Evolutionary conservation across 2,329 filamentous ascomycete species (phyloP), one percentile per base, ranked within the genome.

Genomic region (Escovopsis sp.): DNA sequence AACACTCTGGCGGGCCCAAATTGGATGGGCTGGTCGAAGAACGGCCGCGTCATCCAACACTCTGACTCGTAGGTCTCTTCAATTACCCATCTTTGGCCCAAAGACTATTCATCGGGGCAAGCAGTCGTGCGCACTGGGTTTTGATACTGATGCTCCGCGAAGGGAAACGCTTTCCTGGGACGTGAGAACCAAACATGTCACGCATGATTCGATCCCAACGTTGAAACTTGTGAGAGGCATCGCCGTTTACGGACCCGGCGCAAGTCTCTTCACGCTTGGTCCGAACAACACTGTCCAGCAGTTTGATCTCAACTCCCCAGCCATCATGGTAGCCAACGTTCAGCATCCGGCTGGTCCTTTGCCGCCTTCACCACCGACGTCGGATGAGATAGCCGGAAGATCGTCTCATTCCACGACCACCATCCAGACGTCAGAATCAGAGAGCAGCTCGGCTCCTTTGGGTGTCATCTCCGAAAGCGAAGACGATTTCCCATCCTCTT

Each of bases 21-120:
- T 57, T 98, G 91, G 91, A 88, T 95, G 70, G 83, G 79, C 15
- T 98, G 91, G 91, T 96, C 91, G 0, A 96, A 95, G 64, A 96
- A 94, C 65, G 91, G 91, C 33, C 82, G 88, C 50, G 87, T 98
- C 49, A 79, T 98, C 48, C 91, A 98, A 62, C 88, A 79, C 61
- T 83, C 84, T 5, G 86, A 95, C 62, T 79, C 81, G 88, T 94
- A 70, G 66, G 84, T 76, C 9, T 30, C 27, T 30, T 30, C 33
- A 40, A 41, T 46, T 20, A 4, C 20, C 20, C 4, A 20, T 20
- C 4, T 20, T 20, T 20, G 25, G 24, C 37, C 48, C 54, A 50
- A 49, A 46, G 39, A 47, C 49, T 62, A 67, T 20, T 4, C 20
- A 20, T 20, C 3, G 20, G 20, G 20, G 20, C 20, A 20, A 20